Evolutionary conservation across 768 basidiomycete species (phyloP).

Genomic region (Amyloporia xantha): DNA sequence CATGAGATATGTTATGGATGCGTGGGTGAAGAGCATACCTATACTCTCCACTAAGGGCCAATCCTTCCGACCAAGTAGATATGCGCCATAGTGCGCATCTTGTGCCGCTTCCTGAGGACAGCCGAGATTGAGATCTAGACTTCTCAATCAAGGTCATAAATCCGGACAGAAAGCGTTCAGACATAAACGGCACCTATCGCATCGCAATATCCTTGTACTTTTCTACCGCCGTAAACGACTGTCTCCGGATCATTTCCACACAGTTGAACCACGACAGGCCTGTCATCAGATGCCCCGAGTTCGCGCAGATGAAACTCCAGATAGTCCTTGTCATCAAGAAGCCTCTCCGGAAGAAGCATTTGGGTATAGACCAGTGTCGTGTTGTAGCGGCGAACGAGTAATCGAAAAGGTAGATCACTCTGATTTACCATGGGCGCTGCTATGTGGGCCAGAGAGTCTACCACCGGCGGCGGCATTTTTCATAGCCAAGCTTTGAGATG

Average conservation of each 20-base stretch:
- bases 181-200: constrained; percentile 50
- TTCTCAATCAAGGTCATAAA: constrained; percentile 2
- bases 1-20: background rate
- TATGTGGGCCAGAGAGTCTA: constrained; percentile 30
- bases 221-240: constrained; percentile 54
- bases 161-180: no score
- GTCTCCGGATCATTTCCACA: constrained; percentile 64
- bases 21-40: constrained; percentile 31
- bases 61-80: constrained; percentile 65
- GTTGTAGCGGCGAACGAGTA: constrained; percentile 53
- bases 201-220: constrained; percentile 54
- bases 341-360: constrained; percentile 60
- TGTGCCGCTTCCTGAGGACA: constrained; percentile 70
- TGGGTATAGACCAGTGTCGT: constrained; percentile 70
- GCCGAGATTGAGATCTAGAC: constrained; percentile 70
- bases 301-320: constrained; percentile 57
- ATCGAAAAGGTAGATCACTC: constrained; percentile 69
- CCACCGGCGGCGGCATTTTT: no score
- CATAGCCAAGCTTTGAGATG: no score
- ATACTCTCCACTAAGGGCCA: constrained; percentile 64
- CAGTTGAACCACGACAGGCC: constrained; percentile 64
- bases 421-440: constrained; percentile 78
- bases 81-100: constrained; percentile 66
- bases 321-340: constrained; percentile 60
- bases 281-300: constrained; percentile 30